Base-by-base conservation (phyloP, 352 stramenopile genomes). In the Pythium biforme region DNA sequence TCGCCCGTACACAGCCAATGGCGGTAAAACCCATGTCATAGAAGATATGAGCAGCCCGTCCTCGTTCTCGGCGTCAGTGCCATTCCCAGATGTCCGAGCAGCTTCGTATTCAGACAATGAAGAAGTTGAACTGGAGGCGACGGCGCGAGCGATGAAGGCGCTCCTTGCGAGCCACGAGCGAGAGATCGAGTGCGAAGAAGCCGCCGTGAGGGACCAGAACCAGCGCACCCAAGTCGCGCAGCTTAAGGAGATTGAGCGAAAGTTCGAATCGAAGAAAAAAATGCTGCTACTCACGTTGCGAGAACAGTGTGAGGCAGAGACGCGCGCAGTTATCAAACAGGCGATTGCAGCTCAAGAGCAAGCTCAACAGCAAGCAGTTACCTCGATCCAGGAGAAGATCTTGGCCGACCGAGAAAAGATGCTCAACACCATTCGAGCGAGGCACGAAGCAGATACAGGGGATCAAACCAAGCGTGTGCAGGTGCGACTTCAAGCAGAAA, bases 221-320 rank as follows among this genome's bases (percentile, higher is more conserved):
- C 52, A 70, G 3, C 43, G 66, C 27, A 70, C 68, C 41, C 76
- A 83, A 49, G 29, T 27, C 0, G 14, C 52, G 11, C 80, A 83
- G 29, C 48, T 89, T 39, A 72, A 78, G 50, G 77, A 89, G 22
- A 63, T 89, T 29, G 72, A 81, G 58, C 78, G 76, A 45, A 84
- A 86, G 59, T 89, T 81, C 37, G 74, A 85, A 41, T 88, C 78
- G 8, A 86, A 82, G 55, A 84, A 86, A 54, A 74, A 81, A 29
- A 68, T 88, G 69, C 57, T 69, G 27, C 50, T 89, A 4, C 63
- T 88, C 41, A 46, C 55, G 11, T 41, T 88, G 27, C 76, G 74
- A 41, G 79, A 86, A 22, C 64, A 68, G n/a, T 78, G 73, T 50
- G 79, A 90, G 43, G 68, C 59, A 20, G 75, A 89, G 33, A 85